phyloP scores from a whole-genome alignment of 2,329 filamentous ascomycete species.

The Colletotrichum somersetense region DNA sequence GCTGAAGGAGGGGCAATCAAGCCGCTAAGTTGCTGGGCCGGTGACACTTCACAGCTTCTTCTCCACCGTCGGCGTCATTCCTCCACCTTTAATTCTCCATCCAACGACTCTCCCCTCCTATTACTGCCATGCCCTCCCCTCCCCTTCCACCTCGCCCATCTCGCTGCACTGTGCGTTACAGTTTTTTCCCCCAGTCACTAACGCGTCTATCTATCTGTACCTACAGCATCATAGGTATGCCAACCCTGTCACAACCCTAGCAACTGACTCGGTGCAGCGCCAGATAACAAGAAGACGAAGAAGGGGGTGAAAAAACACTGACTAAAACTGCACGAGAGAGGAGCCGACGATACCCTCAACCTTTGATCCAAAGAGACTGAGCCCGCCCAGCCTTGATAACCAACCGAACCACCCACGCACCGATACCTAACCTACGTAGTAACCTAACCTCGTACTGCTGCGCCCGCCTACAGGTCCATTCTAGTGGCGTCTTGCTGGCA shows the following conservation, averaged over 20 bases:
- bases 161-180: neutral
- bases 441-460: neutral
- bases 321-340: slow-evolving; percentile 1
- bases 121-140: slow-evolving; percentile 7
- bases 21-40: neutral
- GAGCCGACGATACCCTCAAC: slow-evolving; percentile 38
- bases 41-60: slow-evolving; percentile 36
- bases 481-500: slow-evolving; percentile 29
- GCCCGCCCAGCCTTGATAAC: neutral
- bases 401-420: neutral
- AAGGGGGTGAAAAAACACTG: neutral
- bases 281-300: neutral
- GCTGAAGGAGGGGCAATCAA: slow-evolving; percentile 20
- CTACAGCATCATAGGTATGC: neutral
- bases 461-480: neutral
- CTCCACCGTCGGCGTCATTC: slow-evolving; percentile 39
- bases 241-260: slow-evolving; percentile 17
- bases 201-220: slow-evolving; percentile 1
- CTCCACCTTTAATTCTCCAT: slow-evolving; percentile 36
- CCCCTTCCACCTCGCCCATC: neutral
- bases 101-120: slow-evolving; percentile 26
- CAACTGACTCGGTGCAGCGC: slow-evolving; percentile 16
- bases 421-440: neutral
- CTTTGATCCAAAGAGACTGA: neutral
- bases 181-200: neutral